Conservation (phyloP, 2,329 filamentous ascomycete genomes). For the Pseudophaeomoniella oleicola region DNA sequence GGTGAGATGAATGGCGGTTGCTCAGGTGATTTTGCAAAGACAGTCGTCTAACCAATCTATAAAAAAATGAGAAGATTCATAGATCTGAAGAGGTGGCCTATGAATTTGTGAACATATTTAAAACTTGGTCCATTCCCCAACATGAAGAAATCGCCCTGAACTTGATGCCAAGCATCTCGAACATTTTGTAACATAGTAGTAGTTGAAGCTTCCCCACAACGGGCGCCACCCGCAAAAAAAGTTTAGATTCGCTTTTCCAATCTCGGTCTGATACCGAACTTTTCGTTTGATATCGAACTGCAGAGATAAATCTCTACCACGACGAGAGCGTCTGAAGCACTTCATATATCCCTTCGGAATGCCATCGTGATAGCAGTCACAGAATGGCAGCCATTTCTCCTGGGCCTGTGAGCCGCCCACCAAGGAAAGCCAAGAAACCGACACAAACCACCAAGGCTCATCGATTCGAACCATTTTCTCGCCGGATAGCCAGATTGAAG, state of each 20-base stretch:
- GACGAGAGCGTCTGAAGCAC: neutral
- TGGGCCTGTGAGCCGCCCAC: constrained; percentile 54
- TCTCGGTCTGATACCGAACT: neutral
- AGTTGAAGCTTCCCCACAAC: neutral
- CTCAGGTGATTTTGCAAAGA: too few species aligned
- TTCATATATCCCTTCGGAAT: neutral
- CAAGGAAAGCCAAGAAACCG: constrained; percentile 50
- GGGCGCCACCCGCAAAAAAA: neutral
- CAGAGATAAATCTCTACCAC: too few species aligned
- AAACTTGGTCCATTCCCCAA: too few species aligned
- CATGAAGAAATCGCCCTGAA: too few species aligned
- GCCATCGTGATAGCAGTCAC: neutral
- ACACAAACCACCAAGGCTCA: constrained; percentile 71
- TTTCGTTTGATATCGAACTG: too few species aligned
- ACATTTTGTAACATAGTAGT: neutral
- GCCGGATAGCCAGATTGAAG: constrained; percentile 80
- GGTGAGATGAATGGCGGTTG: too few species aligned
- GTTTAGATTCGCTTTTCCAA: neutral
- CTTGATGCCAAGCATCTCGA: neutral
- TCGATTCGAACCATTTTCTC: constrained; percentile 80
- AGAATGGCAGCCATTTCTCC: constrained; percentile 39
- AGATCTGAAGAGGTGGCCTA: too few species aligned
- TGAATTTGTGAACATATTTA: too few species aligned
- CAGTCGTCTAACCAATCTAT: too few species aligned
- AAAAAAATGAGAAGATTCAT: too few species aligned